Evolutionary conservation across 257 asterid genomes (phyloP).

Genomic region (Nicotiana noctiflora): DNA sequence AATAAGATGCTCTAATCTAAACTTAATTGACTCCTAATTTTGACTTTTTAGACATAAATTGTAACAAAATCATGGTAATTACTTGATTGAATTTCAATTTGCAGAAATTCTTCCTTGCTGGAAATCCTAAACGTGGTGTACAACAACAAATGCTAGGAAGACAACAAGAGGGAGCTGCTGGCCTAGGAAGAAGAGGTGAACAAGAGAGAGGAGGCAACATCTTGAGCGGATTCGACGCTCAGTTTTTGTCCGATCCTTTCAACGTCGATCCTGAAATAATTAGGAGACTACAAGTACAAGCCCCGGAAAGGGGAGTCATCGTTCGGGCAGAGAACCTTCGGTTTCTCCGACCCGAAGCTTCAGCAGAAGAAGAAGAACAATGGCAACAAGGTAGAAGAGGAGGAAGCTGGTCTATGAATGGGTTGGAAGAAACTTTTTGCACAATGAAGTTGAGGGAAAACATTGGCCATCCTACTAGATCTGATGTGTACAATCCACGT

Average conservation of each 20-base stretch:
- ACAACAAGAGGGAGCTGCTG: not conserved
- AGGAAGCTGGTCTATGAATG: conserved; percentile 15
- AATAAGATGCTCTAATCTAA: no score
- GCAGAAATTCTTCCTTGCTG: conserved; percentile 61
- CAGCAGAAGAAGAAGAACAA: not conserved
- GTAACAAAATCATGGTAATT: not conserved
- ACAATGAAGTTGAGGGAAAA: conserved; percentile 32
- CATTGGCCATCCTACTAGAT: conserved; percentile 27
- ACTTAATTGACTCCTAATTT: not conserved
- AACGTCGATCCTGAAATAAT: conserved; percentile 13
- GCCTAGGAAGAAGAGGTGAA: conserved; percentile 3
- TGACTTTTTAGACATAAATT: not conserved
- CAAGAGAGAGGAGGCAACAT: conserved; percentile 25
- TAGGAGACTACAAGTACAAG: no score
- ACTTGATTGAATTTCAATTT: not conserved
- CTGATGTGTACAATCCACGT: conserved; percentile 47
- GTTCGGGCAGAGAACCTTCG: conserved; percentile 32
- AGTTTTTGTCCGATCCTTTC: conserved; percentile 27
- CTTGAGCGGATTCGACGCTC: conserved; percentile 26
- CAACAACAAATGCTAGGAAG: conserved; percentile 10
- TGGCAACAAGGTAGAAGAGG: not conserved
- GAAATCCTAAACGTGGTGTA: conserved; percentile 31
- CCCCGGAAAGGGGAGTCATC: conserved; percentile 40
- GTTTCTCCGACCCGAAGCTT: conserved; percentile 28
- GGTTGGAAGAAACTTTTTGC: conserved; percentile 58